Evolutionary conservation across 148 eudicot genomes (phyloP).

Genomic region (Drosera capensis): DNA sequence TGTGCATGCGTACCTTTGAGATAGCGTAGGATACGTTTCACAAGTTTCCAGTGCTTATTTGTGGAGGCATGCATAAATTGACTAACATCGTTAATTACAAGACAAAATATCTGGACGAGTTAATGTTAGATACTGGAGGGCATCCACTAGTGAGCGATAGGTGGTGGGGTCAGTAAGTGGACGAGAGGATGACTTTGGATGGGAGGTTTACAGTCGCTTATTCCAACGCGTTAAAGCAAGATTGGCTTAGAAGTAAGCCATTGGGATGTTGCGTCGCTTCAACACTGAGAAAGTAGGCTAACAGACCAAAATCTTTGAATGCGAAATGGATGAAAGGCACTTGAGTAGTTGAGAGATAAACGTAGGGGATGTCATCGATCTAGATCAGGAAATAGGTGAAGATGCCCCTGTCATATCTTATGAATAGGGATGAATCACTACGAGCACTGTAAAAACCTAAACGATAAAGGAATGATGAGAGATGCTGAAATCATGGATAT

Average conservation of each 20-base stretch:
- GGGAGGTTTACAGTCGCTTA: too few relatives aligned
- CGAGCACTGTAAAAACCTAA: neutral
- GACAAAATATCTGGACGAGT: neutral
- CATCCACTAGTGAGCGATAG: neutral
- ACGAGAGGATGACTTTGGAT: too few relatives aligned
- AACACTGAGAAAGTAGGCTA: too few relatives aligned
- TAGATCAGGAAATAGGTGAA: neutral
- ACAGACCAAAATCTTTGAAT: neutral
- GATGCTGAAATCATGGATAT: conserved; percentile 1
- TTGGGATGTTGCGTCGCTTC: too few relatives aligned
- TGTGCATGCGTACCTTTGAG: neutral
- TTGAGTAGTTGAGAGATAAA: neutral
- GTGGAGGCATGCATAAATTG: neutral
- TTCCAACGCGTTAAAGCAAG: too few relatives aligned
- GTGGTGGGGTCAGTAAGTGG: too few relatives aligned
- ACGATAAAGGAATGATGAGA: neutral
- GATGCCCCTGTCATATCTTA: neutral
- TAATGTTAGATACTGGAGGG: neutral
- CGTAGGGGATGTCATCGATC: neutral
- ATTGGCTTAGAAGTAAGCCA: too few relatives aligned
- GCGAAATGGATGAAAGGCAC: neutral
- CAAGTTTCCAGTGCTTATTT: neutral
- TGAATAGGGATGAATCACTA: neutral
- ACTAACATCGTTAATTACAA: neutral
- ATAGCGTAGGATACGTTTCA: neutral